Evolutionary conservation across 768 basidiomycete species (phyloP).

Genomic region (Botryobasidium botryosum): DNA sequence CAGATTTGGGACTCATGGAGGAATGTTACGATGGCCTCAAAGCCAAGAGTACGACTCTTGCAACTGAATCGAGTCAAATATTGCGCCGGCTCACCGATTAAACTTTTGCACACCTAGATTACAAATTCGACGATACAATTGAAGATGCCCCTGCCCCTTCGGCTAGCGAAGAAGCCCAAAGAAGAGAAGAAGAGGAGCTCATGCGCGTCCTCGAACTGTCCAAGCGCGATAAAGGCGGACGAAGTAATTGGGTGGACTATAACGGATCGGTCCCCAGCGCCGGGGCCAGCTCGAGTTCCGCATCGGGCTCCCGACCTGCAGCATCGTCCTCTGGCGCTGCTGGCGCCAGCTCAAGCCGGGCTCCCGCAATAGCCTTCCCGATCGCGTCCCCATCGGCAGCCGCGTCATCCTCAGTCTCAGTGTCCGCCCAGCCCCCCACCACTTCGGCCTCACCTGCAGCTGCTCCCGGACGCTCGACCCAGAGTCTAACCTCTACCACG

Average conservation of each 20-base stretch:
- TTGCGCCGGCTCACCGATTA: background rate
- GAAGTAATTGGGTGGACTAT: slow-evolving; percentile 29
- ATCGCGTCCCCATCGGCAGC: slow-evolving; percentile 14
- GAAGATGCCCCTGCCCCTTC: slow-evolving; percentile 46
- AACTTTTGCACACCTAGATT: slow-evolving; percentile 36
- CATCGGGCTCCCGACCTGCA: slow-evolving; percentile 6
- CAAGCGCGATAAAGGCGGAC: slow-evolving; percentile 81
- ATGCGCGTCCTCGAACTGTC: slow-evolving; percentile 84
- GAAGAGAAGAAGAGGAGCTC: slow-evolving; percentile 87
- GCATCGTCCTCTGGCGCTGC: slow-evolving; percentile 1
- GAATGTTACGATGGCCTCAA: slow-evolving; percentile 72
- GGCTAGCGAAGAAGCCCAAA: slow-evolving; percentile 61
- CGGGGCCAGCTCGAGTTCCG: slow-evolving; percentile 12
- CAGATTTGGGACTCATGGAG: slow-evolving; percentile 74
- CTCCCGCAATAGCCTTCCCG: slow-evolving; percentile 8
- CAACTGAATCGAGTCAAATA: background rate
- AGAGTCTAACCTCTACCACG: slow-evolving; percentile 11
- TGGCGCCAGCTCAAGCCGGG: slow-evolving; percentile 1
- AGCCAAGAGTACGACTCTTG: slow-evolving; percentile 46
- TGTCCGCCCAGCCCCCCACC: slow-evolving; percentile 8
- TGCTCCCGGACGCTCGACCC: slow-evolving; percentile 6
- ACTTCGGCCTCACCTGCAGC: slow-evolving; percentile 15
- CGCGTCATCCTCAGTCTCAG: slow-evolving; percentile 2
- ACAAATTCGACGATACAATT: slow-evolving; percentile 45
- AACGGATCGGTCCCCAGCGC: background rate